A percentile compares a stretch with the other conserved stretches of the same genome.
phyloP scores from a whole-genome alignment of 2,329 filamentous ascomycete species.

The Boeremia exigua region DNA sequence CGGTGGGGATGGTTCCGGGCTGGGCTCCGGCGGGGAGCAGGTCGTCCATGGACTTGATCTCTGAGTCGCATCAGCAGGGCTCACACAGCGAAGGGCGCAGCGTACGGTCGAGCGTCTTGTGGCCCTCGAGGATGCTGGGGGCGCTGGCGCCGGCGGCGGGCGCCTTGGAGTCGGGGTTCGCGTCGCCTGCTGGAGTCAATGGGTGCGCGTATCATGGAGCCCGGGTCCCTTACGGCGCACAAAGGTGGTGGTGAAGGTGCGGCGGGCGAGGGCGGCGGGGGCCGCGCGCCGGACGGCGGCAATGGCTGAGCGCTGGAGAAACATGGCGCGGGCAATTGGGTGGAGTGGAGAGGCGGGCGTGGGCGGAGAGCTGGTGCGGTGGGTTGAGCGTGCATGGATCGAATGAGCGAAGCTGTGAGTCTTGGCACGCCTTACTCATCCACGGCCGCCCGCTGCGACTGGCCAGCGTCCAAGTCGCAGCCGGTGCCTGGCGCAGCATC shows the following conservation, averaged over 20 bases:
- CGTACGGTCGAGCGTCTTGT: conserved; percentile 56
- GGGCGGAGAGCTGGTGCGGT: conserved; percentile 36
- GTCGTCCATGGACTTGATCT: conserved; percentile 82
- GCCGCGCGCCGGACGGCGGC: conserved; percentile 55
- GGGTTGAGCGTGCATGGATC: conserved; percentile 34
- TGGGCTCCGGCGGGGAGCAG: conserved; percentile 83
- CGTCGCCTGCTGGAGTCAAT: conserved; percentile 43
- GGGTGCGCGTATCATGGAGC: conserved; percentile 38
- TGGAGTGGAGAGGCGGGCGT: conserved; percentile 40
- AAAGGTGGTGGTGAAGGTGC: conserved; percentile 56
- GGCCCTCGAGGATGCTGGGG: conserved; percentile 37
- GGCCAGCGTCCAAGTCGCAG: neutral
- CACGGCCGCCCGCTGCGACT: neutral
- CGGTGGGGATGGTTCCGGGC: conserved; percentile 85
- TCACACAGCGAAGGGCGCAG: conserved; percentile 22
- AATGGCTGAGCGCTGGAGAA: conserved; percentile 59
- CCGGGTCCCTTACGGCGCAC: conserved; percentile 52
- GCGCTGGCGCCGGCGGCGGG: conserved; percentile 35
- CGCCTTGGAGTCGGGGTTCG: conserved; percentile 44
- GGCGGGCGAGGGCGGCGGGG: conserved; percentile 49
- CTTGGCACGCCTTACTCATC: conserved; percentile 11
- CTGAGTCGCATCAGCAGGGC: conserved; percentile 59
- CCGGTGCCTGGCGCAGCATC: neutral
- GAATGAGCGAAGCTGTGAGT: conserved; percentile 16
- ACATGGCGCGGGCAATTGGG: conserved; percentile 51